These are phyloP conservation scores for Laburnicola sp. DNA, from an alignment of 2,329 filamentous ascomycete species.

Conservation along the genomic window DNA sequence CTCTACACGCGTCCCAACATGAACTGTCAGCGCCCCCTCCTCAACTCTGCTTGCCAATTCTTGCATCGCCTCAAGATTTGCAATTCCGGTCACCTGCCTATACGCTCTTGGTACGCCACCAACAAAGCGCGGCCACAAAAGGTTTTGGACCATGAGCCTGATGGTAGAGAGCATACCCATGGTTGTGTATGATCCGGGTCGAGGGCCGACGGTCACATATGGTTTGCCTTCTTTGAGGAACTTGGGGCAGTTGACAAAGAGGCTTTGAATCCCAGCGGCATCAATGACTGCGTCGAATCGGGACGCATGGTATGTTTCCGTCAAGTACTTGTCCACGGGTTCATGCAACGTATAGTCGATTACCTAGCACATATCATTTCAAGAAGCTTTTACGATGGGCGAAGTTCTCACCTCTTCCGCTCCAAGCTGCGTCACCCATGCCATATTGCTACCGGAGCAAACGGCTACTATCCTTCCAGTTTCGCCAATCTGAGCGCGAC, in stretches of 20 bases:
- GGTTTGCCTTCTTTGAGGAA: slow-evolving; percentile 18
- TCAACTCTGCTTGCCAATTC: slow-evolving; percentile 13
- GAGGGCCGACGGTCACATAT: slow-evolving; percentile 21
- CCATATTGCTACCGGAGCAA: slow-evolving; percentile 51
- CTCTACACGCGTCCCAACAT: slow-evolving; percentile 8
- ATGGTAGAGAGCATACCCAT: slow-evolving; percentile 13
- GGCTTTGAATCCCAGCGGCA: slow-evolving; percentile 19
- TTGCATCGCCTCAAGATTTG: slow-evolving; percentile 12
- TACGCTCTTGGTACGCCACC: slow-evolving; percentile 21
- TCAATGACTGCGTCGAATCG: slow-evolving; percentile 22
- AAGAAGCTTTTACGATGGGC: background rate
- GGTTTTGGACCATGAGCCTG: slow-evolving; percentile 18
- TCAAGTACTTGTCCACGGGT: slow-evolving; percentile 9
- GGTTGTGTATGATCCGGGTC: slow-evolving; percentile 8
- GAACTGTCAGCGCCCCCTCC: slow-evolving; percentile 11
- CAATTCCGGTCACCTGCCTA: slow-evolving; percentile 14
- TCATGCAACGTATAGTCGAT: slow-evolving; percentile 16
- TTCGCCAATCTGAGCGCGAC: slow-evolving; percentile 41
- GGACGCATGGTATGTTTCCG: background rate
- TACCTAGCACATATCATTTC: slow-evolving; percentile 6
- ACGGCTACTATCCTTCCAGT: slow-evolving; percentile 47
- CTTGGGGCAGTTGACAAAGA: slow-evolving; percentile 15
- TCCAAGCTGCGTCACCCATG: slow-evolving; percentile 50
- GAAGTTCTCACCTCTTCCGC: slow-evolving; percentile 31
- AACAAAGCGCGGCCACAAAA: slow-evolving; percentile 16